These are phyloP conservation scores for Hemileccinum rubropunctum DNA, from an alignment of 768 basidiomycete genomes.

Conservation along the genomic window DNA sequence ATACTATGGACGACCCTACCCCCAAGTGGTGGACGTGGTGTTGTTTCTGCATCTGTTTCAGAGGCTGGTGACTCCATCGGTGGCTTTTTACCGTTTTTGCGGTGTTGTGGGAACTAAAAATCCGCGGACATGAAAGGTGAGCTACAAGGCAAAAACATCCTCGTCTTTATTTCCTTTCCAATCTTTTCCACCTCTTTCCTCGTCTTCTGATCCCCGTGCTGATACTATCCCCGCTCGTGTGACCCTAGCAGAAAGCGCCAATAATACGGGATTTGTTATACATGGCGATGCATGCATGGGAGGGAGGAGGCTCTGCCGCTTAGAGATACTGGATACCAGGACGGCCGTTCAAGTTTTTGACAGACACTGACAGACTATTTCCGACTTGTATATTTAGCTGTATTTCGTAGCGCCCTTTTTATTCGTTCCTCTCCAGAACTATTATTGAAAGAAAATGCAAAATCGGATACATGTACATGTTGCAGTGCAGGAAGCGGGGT, in stretches of 20 bases:
- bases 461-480: slow-evolving; percentile 17
- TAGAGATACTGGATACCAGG: neutral
- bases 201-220: too few relatives aligned
- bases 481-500: slow-evolving; percentile 9
- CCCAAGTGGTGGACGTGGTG: slow-evolving; percentile 20
- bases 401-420: neutral
- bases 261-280: too few relatives aligned
- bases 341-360: too few relatives aligned
- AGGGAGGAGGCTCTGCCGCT: too few relatives aligned
- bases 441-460: slow-evolving; percentile 1
- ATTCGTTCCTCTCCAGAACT: neutral
- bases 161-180: neutral
- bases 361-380: neutral
- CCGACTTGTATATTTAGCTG: neutral
- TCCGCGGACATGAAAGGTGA: slow-evolving; percentile 10
- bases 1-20: slow-evolving; percentile 21
- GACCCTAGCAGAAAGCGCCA: too few relatives aligned
- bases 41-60: slow-evolving; percentile 22
- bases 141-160: neutral
- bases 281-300: too few relatives aligned
- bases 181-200: neutral
- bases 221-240: too few relatives aligned
- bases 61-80: slow-evolving; percentile 19
- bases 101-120: neutral
- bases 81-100: neutral